Base-by-base conservation (phyloP, 2,329 filamentous ascomycete genomes). In the Fusarium duplospermum region DNA sequence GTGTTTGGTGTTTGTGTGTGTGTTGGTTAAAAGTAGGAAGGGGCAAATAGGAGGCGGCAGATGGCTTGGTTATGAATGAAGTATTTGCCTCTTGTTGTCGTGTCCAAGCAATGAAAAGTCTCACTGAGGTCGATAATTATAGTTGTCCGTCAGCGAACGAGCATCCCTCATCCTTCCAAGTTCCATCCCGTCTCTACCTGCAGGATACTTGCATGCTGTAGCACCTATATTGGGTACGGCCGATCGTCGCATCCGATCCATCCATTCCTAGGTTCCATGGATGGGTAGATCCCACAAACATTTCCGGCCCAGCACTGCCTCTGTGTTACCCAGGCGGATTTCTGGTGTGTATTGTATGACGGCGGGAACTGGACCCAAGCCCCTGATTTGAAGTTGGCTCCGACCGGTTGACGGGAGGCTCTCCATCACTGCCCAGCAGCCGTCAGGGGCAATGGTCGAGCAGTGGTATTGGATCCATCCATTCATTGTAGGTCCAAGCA, bases 171-270 rank as follows among this genome's bases (percentile, higher is more conserved):
- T 52, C 47, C 50, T n/a, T 54, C 27, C 52, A 56, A 56, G 27
- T 35, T 56, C 52, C 56, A 59, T 59, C 56, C 56, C 56, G 35
- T 59, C 56, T 59, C 35, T n/a, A 20, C 35, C 35, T 59, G 56
- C 56, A 59, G 56, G 56, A 40, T 59, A 29, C 56, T n/a, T 59
- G 56, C 56, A 59, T 59, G 56, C 33, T 38, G 56, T 59, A 20
- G 24, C 56, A 59, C 35, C 56, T 40, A 59, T 59, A 59, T 59
- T 59, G 33, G 54, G 18, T 59, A 59, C 33, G 20, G 56, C 35
- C 58, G 36, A 61, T 61, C 36, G 42, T 45, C n/a, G 58, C 58
- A 45, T 61, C 58, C 33, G 56, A 47, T 61, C 27, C 29, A 42
- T 29, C 18, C 35, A 50, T 50, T 50, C 22, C 24, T 24, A 29